phyloP scores from a whole-genome alignment of 1,284 basidiomycete species.

The Sanghuangporus sanghuang region DNA sequence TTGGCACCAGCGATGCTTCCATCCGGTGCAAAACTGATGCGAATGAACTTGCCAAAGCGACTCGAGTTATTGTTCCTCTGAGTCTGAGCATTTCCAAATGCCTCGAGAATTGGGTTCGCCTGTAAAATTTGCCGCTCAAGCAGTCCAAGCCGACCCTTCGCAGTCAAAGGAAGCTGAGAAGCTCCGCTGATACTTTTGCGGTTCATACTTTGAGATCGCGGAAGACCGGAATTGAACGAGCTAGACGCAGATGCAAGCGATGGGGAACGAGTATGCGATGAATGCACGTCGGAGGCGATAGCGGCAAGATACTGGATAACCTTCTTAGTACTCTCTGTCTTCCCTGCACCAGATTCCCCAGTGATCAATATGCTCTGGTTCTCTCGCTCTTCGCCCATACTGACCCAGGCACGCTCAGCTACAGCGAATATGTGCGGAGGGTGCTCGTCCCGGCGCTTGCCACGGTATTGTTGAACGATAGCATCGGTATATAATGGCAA shows the following conservation, averaged over 20 bases:
- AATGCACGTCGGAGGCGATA: slow-evolving; percentile 82
- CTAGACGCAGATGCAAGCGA: slow-evolving; percentile 43
- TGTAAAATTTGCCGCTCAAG: slow-evolving; percentile 96
- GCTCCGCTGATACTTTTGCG: slow-evolving; percentile 14
- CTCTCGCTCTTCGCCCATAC: slow-evolving; percentile 96
- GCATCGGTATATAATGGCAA: slow-evolving; percentile 91
- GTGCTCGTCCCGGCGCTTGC: slow-evolving; percentile 89
- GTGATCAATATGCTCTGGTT: slow-evolving; percentile 98
- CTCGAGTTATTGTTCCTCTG: slow-evolving; percentile 99
- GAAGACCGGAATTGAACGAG: slow-evolving; percentile 22
- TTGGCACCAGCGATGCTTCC: slow-evolving; percentile 98
- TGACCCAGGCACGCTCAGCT: slow-evolving; percentile 96
- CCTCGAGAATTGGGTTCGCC: slow-evolving; percentile 96
- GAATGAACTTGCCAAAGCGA: slow-evolving; percentile 97
- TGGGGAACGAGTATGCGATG: slow-evolving; percentile 57
- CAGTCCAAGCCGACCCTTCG: slow-evolving; percentile 74
- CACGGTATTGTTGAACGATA: slow-evolving; percentile 92
- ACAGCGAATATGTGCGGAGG: slow-evolving; percentile 97
- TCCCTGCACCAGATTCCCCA: slow-evolving; percentile 98
- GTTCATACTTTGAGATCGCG: slow-evolving; percentile 22
- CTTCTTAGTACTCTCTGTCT: slow-evolving; percentile 99
- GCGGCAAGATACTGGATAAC: slow-evolving; percentile 99
- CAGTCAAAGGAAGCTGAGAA: slow-evolving; percentile 41
- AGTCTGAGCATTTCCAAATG: slow-evolving; percentile 98
- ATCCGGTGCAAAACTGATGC: slow-evolving; percentile 91